Conservation (phyloP, 2,329 filamentous ascomycete species). For the Alternaria conjuncta region DNA sequence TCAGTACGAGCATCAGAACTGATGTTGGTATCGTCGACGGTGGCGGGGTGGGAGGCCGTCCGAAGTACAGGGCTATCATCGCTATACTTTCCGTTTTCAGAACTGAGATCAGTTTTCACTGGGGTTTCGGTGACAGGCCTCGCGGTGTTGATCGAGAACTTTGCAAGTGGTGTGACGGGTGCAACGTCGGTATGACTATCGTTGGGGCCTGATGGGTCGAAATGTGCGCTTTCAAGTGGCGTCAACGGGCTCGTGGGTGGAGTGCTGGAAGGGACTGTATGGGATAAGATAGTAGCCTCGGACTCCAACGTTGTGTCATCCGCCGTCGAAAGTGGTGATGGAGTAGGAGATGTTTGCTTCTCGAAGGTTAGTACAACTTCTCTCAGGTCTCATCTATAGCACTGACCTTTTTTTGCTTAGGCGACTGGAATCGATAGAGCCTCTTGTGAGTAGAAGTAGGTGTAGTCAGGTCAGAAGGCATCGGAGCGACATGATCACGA, state of each 20-base stretch:
- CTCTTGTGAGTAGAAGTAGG: not conserved
- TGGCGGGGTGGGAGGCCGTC: not conserved
- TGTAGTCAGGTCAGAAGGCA: not conserved
- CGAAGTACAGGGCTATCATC: not conserved
- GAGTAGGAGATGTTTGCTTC: not conserved
- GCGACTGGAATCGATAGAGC: constrained; percentile 1
- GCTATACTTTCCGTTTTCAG: not conserved
- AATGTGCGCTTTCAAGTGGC: not conserved
- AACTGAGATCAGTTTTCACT: not conserved
- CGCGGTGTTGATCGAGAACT: not conserved
- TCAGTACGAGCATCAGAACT: not conserved
- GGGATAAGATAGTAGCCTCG: not conserved
- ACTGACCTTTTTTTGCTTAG: not conserved
- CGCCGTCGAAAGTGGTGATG: not conserved
- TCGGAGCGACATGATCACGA: not conserved
- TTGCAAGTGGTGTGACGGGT: not conserved
- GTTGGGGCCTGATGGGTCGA: not conserved
- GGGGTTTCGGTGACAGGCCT: not conserved
- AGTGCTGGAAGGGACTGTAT: not conserved
- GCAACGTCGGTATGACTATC: not conserved
- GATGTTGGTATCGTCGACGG: not conserved
- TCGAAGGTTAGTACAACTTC: not conserved
- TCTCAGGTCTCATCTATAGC: not conserved
- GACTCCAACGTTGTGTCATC: not conserved
- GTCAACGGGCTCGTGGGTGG: not conserved